Conservation (phyloP, 2,329 filamentous ascomycete genomes). For the Magnaporthiopsis rhizophila region DNA sequence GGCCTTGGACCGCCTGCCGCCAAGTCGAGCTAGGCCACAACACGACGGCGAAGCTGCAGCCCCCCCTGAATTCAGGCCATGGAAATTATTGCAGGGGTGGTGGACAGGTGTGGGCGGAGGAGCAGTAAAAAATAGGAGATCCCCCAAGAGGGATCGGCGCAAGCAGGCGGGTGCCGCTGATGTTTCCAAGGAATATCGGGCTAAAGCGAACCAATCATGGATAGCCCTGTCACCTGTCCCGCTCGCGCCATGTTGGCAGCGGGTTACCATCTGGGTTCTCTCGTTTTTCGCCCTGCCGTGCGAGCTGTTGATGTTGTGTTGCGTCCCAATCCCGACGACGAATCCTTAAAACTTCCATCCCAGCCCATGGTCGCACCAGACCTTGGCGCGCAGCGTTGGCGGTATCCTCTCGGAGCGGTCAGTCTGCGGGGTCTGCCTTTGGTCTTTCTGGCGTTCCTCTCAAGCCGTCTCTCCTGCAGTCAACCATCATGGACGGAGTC, state of each 20-base stretch:
- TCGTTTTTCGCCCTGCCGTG: background rate
- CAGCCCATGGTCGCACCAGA: background rate
- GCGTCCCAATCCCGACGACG: too few species aligned
- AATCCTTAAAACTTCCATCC: background rate
- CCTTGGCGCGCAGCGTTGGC: too few species aligned
- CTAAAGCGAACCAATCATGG: background rate
- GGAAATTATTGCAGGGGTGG: background rate
- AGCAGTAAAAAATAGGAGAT: background rate
- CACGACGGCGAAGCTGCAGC: slow-evolving; percentile 1
- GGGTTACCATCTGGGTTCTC: background rate
- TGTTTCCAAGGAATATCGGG: background rate
- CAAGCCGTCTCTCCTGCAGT: background rate
- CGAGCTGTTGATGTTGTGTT: background rate
- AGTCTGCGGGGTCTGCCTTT: too few species aligned
- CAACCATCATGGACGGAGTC: too few species aligned
- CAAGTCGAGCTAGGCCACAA: slow-evolving; percentile 3
- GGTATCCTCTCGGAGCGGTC: background rate
- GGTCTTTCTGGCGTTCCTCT: too few species aligned
- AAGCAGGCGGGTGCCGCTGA: too few species aligned
- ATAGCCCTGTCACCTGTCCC: background rate
- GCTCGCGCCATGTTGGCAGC: too few species aligned
- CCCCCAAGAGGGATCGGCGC: background rate
- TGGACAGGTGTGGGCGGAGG: background rate
- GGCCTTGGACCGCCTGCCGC: background rate
- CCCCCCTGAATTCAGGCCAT: background rate